phyloP scores from a whole-genome alignment of 78 protist species.

The Isochrysis galbana region DNA sequence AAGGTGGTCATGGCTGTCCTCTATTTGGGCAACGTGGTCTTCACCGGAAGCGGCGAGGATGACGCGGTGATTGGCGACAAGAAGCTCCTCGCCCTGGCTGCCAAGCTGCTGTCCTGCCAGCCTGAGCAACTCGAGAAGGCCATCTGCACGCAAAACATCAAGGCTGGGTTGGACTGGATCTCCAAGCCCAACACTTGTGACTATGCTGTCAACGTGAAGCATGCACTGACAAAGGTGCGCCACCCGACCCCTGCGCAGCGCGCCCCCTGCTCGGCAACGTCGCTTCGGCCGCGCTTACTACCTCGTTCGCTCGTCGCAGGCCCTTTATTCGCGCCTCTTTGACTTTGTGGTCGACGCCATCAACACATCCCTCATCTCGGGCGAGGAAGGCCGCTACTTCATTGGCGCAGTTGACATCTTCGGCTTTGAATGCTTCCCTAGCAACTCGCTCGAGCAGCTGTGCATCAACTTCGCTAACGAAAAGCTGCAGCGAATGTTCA shows the following conservation, averaged over 20 bases:
- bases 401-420: conserved; percentile 88
- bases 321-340: conserved; percentile 89
- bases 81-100: conserved; percentile 40
- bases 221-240: conserved; percentile 61
- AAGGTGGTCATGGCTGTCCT: conserved; percentile 52
- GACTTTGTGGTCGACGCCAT: conserved; percentile 78
- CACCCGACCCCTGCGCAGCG: neutral
- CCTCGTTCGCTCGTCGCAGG: conserved; percentile 32
- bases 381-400: neutral
- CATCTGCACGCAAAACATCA: conserved; percentile 24
- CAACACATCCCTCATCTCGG: conserved; percentile 65
- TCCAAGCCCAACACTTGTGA: conserved; percentile 49
- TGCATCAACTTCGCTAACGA: conserved; percentile 95
- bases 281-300: neutral
- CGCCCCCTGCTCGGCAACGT: neutral
- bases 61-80: conserved; percentile 26
- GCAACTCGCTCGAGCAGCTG: conserved; percentile 77
- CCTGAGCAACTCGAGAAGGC: conserved; percentile 21
- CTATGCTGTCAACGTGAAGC: conserved; percentile 69
- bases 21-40: conserved; percentile 75
- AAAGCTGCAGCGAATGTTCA: conserved; percentile 88
- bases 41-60: conserved; percentile 58
- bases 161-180: conserved; percentile 55
- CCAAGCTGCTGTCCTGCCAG: conserved; percentile 51
- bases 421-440: conserved; percentile 91